These are phyloP conservation scores for Graphium sp. DNA, from an alignment of 2,329 filamentous ascomycete species.

Conservation along the genomic window DNA sequence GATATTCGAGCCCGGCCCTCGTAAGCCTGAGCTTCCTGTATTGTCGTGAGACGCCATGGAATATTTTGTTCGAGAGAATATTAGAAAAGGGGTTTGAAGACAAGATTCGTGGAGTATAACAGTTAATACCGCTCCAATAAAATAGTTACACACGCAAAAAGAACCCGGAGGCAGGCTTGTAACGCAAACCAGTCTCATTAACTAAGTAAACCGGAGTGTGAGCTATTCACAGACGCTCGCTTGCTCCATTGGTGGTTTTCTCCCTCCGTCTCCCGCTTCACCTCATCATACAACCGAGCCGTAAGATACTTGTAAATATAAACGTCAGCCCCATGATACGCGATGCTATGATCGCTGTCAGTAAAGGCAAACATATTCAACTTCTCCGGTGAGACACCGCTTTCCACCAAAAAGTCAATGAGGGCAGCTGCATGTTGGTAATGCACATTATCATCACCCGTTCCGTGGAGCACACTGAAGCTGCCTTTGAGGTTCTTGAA, in stretches of 20 bases:
- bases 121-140: too few relatives aligned
- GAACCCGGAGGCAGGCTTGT: too few relatives aligned
- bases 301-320: slow-evolving; percentile 49
- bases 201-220: too few relatives aligned
- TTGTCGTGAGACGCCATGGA: too few relatives aligned
- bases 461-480: slow-evolving; percentile 47
- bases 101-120: too few relatives aligned
- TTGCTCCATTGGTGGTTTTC: slow-evolving; percentile 18
- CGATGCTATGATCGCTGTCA: slow-evolving; percentile 46
- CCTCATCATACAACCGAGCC: slow-evolving; percentile 43
- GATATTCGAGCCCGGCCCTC: too few relatives aligned
- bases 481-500: slow-evolving; percentile 46
- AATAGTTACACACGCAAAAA: too few relatives aligned
- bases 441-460: slow-evolving; percentile 56
- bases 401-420: slow-evolving; percentile 41
- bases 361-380: slow-evolving; percentile 49
- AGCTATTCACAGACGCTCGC: slow-evolving; percentile 4
- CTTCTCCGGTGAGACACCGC: slow-evolving; percentile 40
- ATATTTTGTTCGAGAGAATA: too few relatives aligned
- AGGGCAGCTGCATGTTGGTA: slow-evolving; percentile 50
- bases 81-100: too few relatives aligned
- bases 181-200: too few relatives aligned
- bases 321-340: slow-evolving; percentile 33
- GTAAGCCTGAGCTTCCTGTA: too few relatives aligned
- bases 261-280: slow-evolving; percentile 27